Evolutionary conservation across 192 early-diverging fungal species (phyloP), one percentile per base, ranked within the genome.

Genomic region (Umbelopsis ramanniana): DNA sequence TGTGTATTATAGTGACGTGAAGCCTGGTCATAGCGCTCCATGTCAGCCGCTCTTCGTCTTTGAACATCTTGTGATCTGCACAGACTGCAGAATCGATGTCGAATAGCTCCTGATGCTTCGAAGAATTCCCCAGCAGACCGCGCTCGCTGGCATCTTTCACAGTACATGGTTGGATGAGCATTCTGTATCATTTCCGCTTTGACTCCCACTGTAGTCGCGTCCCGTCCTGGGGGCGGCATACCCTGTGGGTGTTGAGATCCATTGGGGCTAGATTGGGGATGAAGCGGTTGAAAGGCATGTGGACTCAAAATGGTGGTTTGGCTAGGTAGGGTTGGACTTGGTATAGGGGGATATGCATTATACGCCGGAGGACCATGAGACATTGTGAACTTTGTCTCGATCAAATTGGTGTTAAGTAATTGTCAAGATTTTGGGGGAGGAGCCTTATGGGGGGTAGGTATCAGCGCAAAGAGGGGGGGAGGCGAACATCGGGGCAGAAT

Each of bases 391-490:
- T 29, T 37, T 63, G 57, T 63, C 57, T 63, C 29, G 57, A 22
- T 37, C 35, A 6, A 19, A 26, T n/a, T n/a, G 33, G 33, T 6
- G 7, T 26, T 37, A 12, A 37, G 57, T 38, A 63, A 63, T 63
- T 22, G 57, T 26, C 57, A 63, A 63, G 33, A 63, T 63, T 63
- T 63, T 63, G 57, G 57, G 57, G 57, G 57, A 63, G 57, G 57
- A 37, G 57, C 33, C 17, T 35, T 35, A 37, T 63, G 57, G 57
- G 57, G 33, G 26, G 23, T n/a, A 43, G 40, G 40, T 43, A 43
- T 43, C 40, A 43, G 40, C 11, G 40, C 15, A 6, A 50, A 17
- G 48, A 17, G 48, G 48, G 48, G 48, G 48, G 48, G 48, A 50
- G 15, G 15, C 48, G n/a, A 50, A 21, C 48, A 50, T 50, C 48